Evolutionary conservation across 208 protist genomes (phyloP), one percentile per base, ranked within the genome.

Genomic region (Crithidia sp.): DNA sequence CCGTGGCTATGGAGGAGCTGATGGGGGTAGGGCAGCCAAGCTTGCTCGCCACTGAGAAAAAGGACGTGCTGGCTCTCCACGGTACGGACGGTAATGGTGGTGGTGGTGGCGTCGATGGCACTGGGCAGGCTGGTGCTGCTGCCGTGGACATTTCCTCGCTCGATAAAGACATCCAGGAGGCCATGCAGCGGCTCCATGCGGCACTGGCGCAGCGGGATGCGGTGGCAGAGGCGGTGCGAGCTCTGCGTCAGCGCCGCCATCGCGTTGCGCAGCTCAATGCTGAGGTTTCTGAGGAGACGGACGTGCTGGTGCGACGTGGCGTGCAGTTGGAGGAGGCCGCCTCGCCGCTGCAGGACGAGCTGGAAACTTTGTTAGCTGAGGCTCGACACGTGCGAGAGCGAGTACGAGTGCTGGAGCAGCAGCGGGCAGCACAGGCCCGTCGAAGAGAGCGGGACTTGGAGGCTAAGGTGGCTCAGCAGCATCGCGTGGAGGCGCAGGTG

Each of bases 1-100:
- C 55, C 19, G 19, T 76, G n/a, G 69, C 63, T 3, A 37, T 66
- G 19, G 70, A 71, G 49, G 67, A 68, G 40, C 52, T 63, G 10
- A 39, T 47, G 7, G 57, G 16, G 2, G 40, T 53, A 9, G 17
- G 65, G 49, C 44, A 44, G 28, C 53, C 65, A n/a, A 2, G 41
- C 5, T 41, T 1, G 28, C 28, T 28, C 28, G 1, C 28, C 28
- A 28, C 28, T 1, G 28, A 28, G 28, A 28, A 28, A 28, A 28
- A 28, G 28, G 28, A 28, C 28, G 28, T 28, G 28, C 28, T 28
- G 28, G 28, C 28, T 28, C 28, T 28, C 28, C 0, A 28, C 28
- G 1, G 28, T 28, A 28, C 28, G 28, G 28, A 28, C 28, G 28
- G 28, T 28, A 1, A 28, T 28, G 28, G 28, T 28, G 28, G 28